Base-by-base conservation (phyloP, 2,329 filamentous ascomycete genomes). In the Alternaria metachromatica region DNA sequence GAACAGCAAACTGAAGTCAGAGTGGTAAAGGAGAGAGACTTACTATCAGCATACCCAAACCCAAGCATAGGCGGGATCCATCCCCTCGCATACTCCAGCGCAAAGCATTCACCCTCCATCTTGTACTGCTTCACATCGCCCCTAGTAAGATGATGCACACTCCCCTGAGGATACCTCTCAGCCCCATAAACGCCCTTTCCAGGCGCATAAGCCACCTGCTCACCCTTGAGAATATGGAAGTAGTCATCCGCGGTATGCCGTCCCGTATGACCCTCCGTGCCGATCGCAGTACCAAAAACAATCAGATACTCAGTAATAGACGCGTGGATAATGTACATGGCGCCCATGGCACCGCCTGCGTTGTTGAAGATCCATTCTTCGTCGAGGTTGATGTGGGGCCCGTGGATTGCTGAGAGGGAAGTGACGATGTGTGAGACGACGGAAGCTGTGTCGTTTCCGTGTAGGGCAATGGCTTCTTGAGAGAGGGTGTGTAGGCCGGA, bases 341-440 rank as follows among this genome's bases (percentile, higher is more conserved):
- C 92, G 60, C 93, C 93, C 93, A 96, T 97, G 56, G 93, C 93
- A 67, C 93, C 93, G 56, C 93, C 93, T 55, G 93, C 93, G 76
- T 96, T 96, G 85, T 96, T 97, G 75, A 97, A 95, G 49, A 96
- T 86, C 93, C 93, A 97, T 80, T 95, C 91, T 82, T 95, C 88
- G 63, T 90, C 83, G 59, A 87, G 78, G 82, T 91, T 93, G 76
- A 95, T 76, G 80, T 92, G 68, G 3, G 23, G 20, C 9, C 72
- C 18, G 66, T 76, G 69, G 59, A 72, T 69, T 23, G 60, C 54
- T 4, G 84, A 83, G 59, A 96, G 85, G 81, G 93, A 89, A 64
- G 82, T 76, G 55, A 92, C 88, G 70, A 96, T 94, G 81, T 87
- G 89, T 68, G 85, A 77, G 64, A 93, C 90, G 10, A 94, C 86